A percentile compares a stretch with the other conserved stretches of the same genome.
These are phyloP conservation scores for Wickerhamomyces mucosus DNA, from an alignment of 805 yeast species.

Conservation along the genomic window DNA sequence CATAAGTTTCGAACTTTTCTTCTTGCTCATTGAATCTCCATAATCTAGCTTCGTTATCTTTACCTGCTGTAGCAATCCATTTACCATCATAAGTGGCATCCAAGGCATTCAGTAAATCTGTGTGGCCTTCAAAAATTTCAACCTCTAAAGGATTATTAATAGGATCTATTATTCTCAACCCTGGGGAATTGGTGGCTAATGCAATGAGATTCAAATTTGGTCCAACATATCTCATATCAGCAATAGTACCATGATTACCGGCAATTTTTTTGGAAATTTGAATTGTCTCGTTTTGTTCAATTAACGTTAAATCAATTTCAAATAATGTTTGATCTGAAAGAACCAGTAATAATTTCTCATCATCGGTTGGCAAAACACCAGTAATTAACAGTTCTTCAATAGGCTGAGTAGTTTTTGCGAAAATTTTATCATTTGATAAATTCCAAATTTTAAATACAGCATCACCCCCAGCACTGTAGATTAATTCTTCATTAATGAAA, in stretches of 20 bases:
- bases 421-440: constrained; percentile 42
- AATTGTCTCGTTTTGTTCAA: constrained; percentile 25
- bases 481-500: constrained; percentile 58
- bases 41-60: constrained; percentile 75
- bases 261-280: constrained; percentile 51
- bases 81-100: constrained; percentile 72
- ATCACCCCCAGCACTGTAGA: constrained; percentile 79
- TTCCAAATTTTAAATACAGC: constrained; percentile 65
- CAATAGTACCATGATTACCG: constrained; percentile 93
- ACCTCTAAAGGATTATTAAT: constrained; percentile 49
- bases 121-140: constrained; percentile 67
- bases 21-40: constrained; percentile 57
- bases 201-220: constrained; percentile 52
- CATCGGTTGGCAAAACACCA: constrained; percentile 39
- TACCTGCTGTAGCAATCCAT: constrained; percentile 90
- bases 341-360: constrained; percentile 37
- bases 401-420: constrained; percentile 35
- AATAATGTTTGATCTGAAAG: constrained; percentile 80
- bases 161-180: constrained; percentile 66
- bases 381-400: constrained; percentile 66
- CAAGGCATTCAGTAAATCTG: constrained; percentile 71
- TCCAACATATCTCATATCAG: constrained; percentile 76
- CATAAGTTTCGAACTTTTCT: constrained; percentile 34
- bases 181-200: constrained; percentile 89
- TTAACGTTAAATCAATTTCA: constrained; percentile 29